Conservation (phyloP, 495 filamentous ascomycete species). For the Trichoderma erinaceum region DNA sequence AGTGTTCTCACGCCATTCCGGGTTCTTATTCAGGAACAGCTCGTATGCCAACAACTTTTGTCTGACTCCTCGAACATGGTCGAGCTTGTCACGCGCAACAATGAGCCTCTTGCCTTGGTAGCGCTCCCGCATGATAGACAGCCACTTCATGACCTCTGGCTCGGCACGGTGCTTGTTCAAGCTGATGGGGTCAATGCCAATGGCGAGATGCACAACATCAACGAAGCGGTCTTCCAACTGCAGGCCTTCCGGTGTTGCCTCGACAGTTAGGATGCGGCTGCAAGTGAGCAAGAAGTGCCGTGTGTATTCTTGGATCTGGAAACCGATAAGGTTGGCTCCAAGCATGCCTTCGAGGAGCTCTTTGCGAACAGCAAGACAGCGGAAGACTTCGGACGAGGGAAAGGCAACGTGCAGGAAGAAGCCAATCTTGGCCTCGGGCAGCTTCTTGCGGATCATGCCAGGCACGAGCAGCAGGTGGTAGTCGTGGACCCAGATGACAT, state of each 20-base stretch:
- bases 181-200: slow-evolving; percentile 77
- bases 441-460: slow-evolving; percentile 74
- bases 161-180: slow-evolving; percentile 67
- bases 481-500: slow-evolving; percentile 90
- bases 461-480: slow-evolving; percentile 94
- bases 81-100: slow-evolving; percentile 87
- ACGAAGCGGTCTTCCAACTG: slow-evolving; percentile 92
- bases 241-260: slow-evolving; percentile 79
- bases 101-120: slow-evolving; percentile 84
- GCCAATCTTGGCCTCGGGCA: slow-evolving; percentile 87
- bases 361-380: slow-evolving; percentile 77
- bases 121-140: slow-evolving; percentile 66
- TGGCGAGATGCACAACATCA: slow-evolving; percentile 68
- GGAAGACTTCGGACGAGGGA: slow-evolving; percentile 90
- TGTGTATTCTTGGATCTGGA: slow-evolving; percentile 88
- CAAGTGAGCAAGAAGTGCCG: slow-evolving; percentile 92
- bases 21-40: slow-evolving; percentile 86
- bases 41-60: slow-evolving; percentile 92
- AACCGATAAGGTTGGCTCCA: slow-evolving; percentile 82
- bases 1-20: slow-evolving; percentile 78
- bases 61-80: slow-evolving; percentile 80
- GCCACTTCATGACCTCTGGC: slow-evolving; percentile 66
- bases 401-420: slow-evolving; percentile 95
- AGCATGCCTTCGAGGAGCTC: slow-evolving; percentile 84
- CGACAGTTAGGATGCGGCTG: slow-evolving; percentile 77